These are phyloP conservation scores for Blepharisma stoltei DNA, from an alignment of 73 alveolate species.

Conservation along the genomic window DNA sequence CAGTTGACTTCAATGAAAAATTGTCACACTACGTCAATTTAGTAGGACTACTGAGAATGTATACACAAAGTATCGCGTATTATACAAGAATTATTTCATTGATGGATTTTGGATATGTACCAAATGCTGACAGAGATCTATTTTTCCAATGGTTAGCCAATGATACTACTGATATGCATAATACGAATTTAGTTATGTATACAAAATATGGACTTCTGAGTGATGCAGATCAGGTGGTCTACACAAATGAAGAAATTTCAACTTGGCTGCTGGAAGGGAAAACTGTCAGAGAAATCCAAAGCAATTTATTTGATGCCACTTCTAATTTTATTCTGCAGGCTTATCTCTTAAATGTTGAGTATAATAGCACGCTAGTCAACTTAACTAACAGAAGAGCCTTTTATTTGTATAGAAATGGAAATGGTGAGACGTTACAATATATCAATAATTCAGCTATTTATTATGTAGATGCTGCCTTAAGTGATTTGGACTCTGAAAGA, in stretches of 20 bases:
- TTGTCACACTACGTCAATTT: background rate
- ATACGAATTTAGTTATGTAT: background rate
- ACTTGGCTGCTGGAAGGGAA: background rate
- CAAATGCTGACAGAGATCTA: background rate
- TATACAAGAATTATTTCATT: background rate
- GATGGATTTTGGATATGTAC: background rate
- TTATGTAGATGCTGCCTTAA: background rate
- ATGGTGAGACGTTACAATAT: background rate
- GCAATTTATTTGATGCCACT: background rate
- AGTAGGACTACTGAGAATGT: background rate
- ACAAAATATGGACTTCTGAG: background rate
- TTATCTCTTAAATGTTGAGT: background rate
- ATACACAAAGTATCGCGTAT: background rate
- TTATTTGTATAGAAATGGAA: constrained; percentile 11
- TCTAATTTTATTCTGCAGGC: background rate
- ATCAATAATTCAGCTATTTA: background rate
- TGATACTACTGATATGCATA: constrained; percentile 1
- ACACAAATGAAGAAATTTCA: background rate
- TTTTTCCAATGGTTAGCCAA: background rate
- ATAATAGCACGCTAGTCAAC: background rate
- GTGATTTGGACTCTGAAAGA: background rate
- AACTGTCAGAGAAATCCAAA: background rate
- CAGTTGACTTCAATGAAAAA: background rate
- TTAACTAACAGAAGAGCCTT: constrained; percentile 12
- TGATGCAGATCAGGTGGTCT: background rate